phyloP scores from a whole-genome alignment of 2,329 filamentous ascomycete species.

The Ophiostoma sp. region DNA sequence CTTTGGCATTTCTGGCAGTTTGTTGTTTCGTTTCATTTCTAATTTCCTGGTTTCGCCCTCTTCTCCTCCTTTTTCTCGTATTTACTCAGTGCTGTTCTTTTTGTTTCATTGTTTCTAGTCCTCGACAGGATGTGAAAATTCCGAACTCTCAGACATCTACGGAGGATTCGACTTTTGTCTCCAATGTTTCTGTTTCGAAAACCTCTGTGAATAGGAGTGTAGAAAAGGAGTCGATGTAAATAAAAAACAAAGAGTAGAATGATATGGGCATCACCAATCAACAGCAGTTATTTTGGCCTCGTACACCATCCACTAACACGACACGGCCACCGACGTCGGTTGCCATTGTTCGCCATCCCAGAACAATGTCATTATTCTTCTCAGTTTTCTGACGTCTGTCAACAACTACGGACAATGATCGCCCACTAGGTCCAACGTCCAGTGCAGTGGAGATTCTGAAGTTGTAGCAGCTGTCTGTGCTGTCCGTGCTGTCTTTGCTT shows the following conservation, averaged over 20 bases:
- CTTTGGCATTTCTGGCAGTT: conserved; percentile 3
- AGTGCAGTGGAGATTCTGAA: background rate
- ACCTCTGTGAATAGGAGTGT: background rate
- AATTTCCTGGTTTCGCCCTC: background rate
- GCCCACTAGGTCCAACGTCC: background rate
- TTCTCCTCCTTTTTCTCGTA: background rate
- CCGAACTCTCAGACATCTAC: background rate
- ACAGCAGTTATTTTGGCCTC: background rate
- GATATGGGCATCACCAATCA: background rate
- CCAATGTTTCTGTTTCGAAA: background rate
- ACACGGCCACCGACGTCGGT: background rate
- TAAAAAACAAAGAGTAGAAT: background rate
- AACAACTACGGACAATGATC: background rate
- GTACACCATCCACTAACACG: background rate
- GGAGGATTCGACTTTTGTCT: background rate
- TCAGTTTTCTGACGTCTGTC: background rate
- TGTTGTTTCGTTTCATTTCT: conserved; percentile 2
- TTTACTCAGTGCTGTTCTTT: background rate
- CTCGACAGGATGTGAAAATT: background rate
- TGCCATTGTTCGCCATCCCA: background rate
- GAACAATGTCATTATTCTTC: background rate
- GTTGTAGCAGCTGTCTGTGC: too few species aligned
- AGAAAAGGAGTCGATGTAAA: background rate
- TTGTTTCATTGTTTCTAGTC: background rate
- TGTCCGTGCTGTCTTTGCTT: too few species aligned